Evolutionary conservation across 2,329 filamentous ascomycete genomes (phyloP).

Genomic region (Eurotiales sp.): DNA sequence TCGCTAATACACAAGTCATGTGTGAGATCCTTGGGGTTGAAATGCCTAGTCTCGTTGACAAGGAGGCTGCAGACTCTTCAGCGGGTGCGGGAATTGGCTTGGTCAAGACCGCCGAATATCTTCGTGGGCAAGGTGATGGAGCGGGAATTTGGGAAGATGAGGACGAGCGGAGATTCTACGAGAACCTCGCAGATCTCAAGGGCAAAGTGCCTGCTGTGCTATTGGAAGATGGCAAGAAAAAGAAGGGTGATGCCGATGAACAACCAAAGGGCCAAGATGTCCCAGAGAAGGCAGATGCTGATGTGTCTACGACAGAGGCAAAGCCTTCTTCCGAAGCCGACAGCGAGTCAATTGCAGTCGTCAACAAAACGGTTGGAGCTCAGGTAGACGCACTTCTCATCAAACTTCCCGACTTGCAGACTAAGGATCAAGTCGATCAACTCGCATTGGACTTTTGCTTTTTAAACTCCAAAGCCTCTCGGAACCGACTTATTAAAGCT

Average conservation of each 20-base stretch:
- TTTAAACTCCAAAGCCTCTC: slow-evolving; percentile 94
- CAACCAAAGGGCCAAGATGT: slow-evolving; percentile 59
- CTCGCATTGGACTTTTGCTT: slow-evolving; percentile 96
- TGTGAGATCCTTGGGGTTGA: slow-evolving; percentile 84
- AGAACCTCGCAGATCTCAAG: slow-evolving; percentile 91
- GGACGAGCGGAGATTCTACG: slow-evolving; percentile 95
- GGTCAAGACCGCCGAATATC: slow-evolving; percentile 88
- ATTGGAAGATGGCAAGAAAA: slow-evolving; percentile 92
- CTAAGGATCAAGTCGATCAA: slow-evolving; percentile 87
- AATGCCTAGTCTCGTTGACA: slow-evolving; percentile 89
- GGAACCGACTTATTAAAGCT: slow-evolving; percentile 88
- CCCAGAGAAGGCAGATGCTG: slow-evolving; percentile 33
- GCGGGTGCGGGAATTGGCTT: slow-evolving; percentile 80
- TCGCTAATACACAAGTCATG: slow-evolving; percentile 84
- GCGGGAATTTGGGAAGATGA: slow-evolving; percentile 98
- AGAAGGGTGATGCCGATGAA: slow-evolving; percentile 78
- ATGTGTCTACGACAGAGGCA: slow-evolving; percentile 40
- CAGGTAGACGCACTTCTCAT: slow-evolving; percentile 89
- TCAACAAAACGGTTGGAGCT: slow-evolving; percentile 94
- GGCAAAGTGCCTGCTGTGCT: slow-evolving; percentile 93
- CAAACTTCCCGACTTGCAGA: slow-evolving; percentile 84
- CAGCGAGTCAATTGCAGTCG: slow-evolving; percentile 88
- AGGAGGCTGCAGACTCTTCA: slow-evolving; percentile 63
- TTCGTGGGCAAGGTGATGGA: slow-evolving; percentile 84
- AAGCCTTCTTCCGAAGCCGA: slow-evolving; percentile 60